Percentiles rank a stretch among this genome's conserved stretches.
Conservation (phyloP, 2,329 filamentous ascomycete species). For the Xylariaceae sp. region DNA sequence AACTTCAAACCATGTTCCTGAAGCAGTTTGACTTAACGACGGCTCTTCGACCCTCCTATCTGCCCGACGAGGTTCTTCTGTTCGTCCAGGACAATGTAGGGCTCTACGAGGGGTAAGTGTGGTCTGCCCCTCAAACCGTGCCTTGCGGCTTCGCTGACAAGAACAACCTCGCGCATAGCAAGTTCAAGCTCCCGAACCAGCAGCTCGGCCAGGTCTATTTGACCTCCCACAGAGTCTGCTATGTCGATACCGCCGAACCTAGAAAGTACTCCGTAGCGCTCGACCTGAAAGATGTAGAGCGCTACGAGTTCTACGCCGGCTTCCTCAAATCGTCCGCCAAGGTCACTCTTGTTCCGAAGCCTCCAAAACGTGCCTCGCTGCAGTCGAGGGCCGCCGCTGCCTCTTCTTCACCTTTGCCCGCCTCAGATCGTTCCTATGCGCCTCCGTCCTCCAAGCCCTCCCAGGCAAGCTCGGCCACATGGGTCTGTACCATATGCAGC, state of each 20-base stretch:
- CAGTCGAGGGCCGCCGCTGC: conserved; percentile 50
- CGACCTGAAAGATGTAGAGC: conserved; percentile 86
- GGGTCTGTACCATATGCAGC: conserved; percentile 94
- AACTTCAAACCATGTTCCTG: conserved; percentile 69
- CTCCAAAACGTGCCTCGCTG: conserved; percentile 61
- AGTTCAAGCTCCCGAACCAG: conserved; percentile 89
- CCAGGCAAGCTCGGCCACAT: conserved; percentile 65
- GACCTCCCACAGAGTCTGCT: conserved; percentile 93
- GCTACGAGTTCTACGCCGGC: conserved; percentile 85
- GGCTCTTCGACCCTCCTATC: conserved; percentile 85
- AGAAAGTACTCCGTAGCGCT: conserved; percentile 79
- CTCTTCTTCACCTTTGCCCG: conserved; percentile 33
- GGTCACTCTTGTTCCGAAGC: conserved; percentile 82
- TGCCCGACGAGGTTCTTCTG: conserved; percentile 88
- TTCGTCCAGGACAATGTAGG: conserved; percentile 98
- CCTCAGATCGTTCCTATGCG: conserved; percentile 34
- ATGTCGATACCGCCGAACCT: conserved; percentile 84
- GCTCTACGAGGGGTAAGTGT: conserved; percentile 86
- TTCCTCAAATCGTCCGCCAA: conserved; percentile 96
- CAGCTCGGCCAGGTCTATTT: conserved; percentile 96
- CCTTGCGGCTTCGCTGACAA: background rate
- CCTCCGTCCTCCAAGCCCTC: conserved; percentile 42
- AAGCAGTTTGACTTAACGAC: conserved; percentile 94
- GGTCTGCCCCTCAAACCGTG: background rate
- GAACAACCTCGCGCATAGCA: conserved; percentile 50